phyloP scores from a whole-genome alignment of 129 eudicot genomes.

The Scalesia atractyloides region DNA sequence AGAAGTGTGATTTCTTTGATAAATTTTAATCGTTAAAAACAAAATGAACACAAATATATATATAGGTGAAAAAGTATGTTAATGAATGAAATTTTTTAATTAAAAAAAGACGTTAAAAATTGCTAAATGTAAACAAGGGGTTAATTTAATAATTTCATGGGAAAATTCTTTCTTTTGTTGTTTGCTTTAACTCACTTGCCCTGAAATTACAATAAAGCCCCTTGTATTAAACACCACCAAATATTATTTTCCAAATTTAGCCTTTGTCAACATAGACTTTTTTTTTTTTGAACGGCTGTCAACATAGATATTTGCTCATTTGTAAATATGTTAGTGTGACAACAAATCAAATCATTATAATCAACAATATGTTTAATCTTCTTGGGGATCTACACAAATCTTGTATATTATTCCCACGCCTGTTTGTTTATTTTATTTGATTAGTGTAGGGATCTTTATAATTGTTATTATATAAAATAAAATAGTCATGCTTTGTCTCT shows the following conservation, averaged over 20 bases:
- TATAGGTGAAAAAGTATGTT: too few species aligned
- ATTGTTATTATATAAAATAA: not conserved
- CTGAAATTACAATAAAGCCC: not conserved
- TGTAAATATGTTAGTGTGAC: not conserved
- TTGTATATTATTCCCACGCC: not conserved
- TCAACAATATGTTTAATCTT: not conserved
- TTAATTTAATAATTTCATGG: too few species aligned
- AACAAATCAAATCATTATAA: not conserved
- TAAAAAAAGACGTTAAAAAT: too few species aligned
- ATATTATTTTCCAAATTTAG: not conserved
- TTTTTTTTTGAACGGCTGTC: too few species aligned
- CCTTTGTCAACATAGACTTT: not conserved
- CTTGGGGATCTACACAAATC: not conserved
- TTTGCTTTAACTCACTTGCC: not conserved
- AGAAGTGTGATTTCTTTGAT: too few species aligned
- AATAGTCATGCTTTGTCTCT: conserved; percentile 1
- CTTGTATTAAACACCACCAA: not conserved
- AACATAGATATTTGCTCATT: not conserved
- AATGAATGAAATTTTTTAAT: too few species aligned
- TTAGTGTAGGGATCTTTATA: not conserved
- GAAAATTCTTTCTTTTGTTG: not conserved
- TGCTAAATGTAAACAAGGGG: too few species aligned
- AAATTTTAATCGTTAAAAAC: too few species aligned
- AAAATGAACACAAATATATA: too few species aligned
- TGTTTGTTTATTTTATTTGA: not conserved